Percentiles rank a stretch among this genome's conserved stretches.
These are phyloP conservation scores for Phytophthora palmivora DNA, from an alignment of 352 stramenopile genomes.

Conservation along the genomic window DNA sequence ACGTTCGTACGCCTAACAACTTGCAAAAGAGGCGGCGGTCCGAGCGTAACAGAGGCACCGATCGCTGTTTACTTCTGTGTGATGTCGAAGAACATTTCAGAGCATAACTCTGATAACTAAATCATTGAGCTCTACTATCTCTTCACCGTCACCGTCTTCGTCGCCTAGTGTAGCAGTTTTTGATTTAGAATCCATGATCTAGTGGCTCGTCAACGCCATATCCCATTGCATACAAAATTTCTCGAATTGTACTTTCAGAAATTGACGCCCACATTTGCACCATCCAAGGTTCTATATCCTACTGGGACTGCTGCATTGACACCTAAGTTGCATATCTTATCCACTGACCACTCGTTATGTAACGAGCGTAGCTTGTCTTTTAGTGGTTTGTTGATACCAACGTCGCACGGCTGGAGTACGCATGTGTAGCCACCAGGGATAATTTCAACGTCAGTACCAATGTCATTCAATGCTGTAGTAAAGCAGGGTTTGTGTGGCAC, in stretches of 20 bases:
- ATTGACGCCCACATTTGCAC: too few species aligned
- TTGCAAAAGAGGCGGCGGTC: background rate
- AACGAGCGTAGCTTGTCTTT: conserved; percentile 1
- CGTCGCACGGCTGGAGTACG: conserved; percentile 10
- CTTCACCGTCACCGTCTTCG: too few species aligned
- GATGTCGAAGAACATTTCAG: background rate
- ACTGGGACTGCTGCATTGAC: too few species aligned
- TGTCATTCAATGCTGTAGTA: background rate
- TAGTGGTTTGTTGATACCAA: conserved; percentile 8
- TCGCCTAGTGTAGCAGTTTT: too few species aligned
- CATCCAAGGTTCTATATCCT: too few species aligned
- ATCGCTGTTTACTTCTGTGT: background rate
- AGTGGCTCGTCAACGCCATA: too few species aligned
- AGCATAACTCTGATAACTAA: background rate
- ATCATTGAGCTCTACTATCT: too few species aligned
- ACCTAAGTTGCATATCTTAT: too few species aligned
- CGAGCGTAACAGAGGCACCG: background rate
- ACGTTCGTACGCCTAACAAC: background rate
- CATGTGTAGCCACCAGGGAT: conserved; percentile 13
- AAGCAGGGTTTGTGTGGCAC: conserved; percentile 6
- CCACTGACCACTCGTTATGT: conserved; percentile 9
- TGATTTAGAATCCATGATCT: too few species aligned
- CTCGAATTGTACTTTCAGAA: too few species aligned
- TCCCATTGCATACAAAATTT: too few species aligned
- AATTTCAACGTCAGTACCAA: conserved; percentile 3